A percentile compares a stretch with the other conserved stretches of the same genome.
phyloP scores from a whole-genome alignment of 345 rosid species.

The Lepidium didymum region DNA sequence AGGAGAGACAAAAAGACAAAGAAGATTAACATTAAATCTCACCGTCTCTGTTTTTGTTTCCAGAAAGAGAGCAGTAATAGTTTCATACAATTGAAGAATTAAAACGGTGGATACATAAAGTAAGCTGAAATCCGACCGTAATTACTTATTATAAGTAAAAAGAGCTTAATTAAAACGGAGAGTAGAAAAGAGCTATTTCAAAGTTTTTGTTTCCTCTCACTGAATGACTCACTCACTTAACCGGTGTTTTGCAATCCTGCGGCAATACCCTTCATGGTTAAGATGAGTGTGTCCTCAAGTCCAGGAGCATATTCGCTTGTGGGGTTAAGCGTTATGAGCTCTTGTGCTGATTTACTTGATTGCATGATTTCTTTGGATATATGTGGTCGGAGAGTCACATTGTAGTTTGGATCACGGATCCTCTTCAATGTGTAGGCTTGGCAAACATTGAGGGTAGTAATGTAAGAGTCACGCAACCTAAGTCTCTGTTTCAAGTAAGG shows the following conservation, averaged over 20 bases:
- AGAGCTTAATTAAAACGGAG: not conserved
- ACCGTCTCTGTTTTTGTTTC: conserved; percentile 17
- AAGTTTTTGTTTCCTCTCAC: not conserved
- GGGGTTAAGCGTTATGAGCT: conserved; percentile 73
- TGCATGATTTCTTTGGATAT: conserved; percentile 76
- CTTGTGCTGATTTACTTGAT: conserved; percentile 62
- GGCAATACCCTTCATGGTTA: conserved; percentile 98
- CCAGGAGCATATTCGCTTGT: conserved; percentile 87
- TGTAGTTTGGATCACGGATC: conserved; percentile 77
- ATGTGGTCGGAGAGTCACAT: conserved; percentile 69
- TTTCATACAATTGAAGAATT: conserved; percentile 12
- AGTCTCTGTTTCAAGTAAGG: conserved; percentile 94
- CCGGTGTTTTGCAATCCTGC: conserved; percentile 97
- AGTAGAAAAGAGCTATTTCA: not conserved
- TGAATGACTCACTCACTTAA: conserved; percentile 37
- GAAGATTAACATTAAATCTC: conserved; percentile 2
- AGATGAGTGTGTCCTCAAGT: conserved; percentile 92
- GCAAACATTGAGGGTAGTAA: conserved; percentile 87
- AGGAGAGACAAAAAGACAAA: conserved; percentile 4
- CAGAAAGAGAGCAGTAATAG: conserved; percentile 20
- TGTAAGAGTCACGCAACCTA: conserved; percentile 85
- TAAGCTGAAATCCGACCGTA: conserved; percentile 30
- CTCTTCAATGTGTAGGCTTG: conserved; percentile 95
- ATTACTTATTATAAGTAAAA: conserved; percentile 3
- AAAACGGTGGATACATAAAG: conserved; percentile 30